A percentile compares a stretch with the other conserved stretches of the same genome.
phyloP scores from a whole-genome alignment of 2,329 filamentous ascomycete species.

The Fusarium longipes region DNA sequence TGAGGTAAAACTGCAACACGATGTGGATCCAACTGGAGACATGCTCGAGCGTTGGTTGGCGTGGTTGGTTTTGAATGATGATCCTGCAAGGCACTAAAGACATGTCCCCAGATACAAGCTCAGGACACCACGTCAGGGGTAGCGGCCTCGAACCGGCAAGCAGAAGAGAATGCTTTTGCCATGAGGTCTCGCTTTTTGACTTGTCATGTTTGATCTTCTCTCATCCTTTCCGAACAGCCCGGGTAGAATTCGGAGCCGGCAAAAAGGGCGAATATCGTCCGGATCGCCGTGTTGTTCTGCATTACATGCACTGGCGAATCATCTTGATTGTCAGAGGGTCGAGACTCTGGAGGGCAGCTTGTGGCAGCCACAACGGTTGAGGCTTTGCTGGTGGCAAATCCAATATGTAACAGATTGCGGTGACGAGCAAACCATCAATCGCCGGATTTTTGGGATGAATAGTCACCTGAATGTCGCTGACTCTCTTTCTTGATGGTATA shows the following conservation, averaged over 20 bases:
- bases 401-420: neutral
- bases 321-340: slow-evolving; percentile 7
- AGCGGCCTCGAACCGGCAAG: slow-evolving; percentile 26
- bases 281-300: slow-evolving; percentile 1
- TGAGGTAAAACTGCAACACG: slow-evolving; percentile 41
- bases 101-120: slow-evolving; percentile 21
- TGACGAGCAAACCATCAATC: slow-evolving; percentile 2
- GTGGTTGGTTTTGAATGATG: slow-evolving; percentile 42
- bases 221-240: slow-evolving; percentile 3
- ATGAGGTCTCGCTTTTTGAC: neutral
- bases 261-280: slow-evolving; percentile 6
- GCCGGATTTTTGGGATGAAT: neutral
- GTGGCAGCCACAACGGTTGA: slow-evolving; percentile 39
- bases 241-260: slow-evolving; percentile 30
- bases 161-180: slow-evolving; percentile 20
- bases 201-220: slow-evolving; percentile 24
- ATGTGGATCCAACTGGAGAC: slow-evolving; percentile 38
- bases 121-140: slow-evolving; percentile 44
- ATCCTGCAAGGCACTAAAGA: slow-evolving; percentile 41
- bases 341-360: slow-evolving; percentile 23
- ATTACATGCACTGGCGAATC: neutral
- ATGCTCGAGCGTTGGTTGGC: slow-evolving; percentile 33
- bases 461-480: slow-evolving; percentile 20
- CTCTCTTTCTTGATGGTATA: neutral
- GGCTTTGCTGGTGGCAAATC: slow-evolving; percentile 26